These are phyloP conservation scores for Cordyceps javanica DNA, from an alignment of 2,329 filamentous ascomycete genomes.

Conservation along the genomic window DNA sequence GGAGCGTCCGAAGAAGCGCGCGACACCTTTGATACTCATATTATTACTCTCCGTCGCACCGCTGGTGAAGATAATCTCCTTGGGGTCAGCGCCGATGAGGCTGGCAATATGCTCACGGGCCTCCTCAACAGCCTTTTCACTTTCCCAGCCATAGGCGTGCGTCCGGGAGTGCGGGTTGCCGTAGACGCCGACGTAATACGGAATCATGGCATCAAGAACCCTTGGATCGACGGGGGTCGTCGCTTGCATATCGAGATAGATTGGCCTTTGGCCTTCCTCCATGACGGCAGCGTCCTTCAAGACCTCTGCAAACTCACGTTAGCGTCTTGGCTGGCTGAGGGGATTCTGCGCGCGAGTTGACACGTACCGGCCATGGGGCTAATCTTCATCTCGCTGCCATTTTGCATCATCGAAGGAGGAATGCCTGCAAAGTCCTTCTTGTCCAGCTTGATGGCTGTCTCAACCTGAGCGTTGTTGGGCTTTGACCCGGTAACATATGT, in stretches of 20 bases:
- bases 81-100: slow-evolving; percentile 88
- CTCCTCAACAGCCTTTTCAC: slow-evolving; percentile 85
- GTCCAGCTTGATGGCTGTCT: slow-evolving; percentile 79
- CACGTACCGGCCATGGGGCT: slow-evolving; percentile 62
- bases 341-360: background rate
- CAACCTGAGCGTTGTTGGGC: slow-evolving; percentile 73
- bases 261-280: slow-evolving; percentile 87
- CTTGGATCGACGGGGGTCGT: slow-evolving; percentile 93
- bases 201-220: slow-evolving; percentile 94
- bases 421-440: slow-evolving; percentile 72
- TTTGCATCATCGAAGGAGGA: slow-evolving; percentile 26
- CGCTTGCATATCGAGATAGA: slow-evolving; percentile 97
- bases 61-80: slow-evolving; percentile 98
- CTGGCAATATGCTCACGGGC: slow-evolving; percentile 77
- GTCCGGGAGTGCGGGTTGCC: slow-evolving; percentile 97
- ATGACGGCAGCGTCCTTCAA: slow-evolving; percentile 88
- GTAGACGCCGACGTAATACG: slow-evolving; percentile 86
- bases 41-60: slow-evolving; percentile 99
- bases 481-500: slow-evolving; percentile 81
- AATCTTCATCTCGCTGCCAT: slow-evolving; percentile 51
- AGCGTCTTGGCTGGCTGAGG: slow-evolving; percentile 7
- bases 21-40: slow-evolving; percentile 98
- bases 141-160: slow-evolving; percentile 98
- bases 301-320: slow-evolving; percentile 47
- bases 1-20: slow-evolving; percentile 83